Percentiles rank a stretch among this genome's conserved stretches.
phyloP scores from a whole-genome alignment of 441 rosid genomes.

The Populus hybrid region DNA sequence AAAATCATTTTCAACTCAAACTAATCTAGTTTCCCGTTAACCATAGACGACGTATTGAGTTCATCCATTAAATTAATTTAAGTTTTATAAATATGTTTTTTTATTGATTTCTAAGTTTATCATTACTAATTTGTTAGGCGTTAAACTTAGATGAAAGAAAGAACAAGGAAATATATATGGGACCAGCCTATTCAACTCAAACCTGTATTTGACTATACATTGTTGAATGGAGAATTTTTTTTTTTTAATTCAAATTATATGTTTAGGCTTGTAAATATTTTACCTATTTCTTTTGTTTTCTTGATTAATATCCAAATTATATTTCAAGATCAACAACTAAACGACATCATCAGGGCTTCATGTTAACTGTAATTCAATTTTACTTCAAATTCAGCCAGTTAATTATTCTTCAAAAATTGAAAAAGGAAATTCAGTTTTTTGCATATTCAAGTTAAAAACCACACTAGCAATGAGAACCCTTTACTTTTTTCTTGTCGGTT shows the following conservation, averaged over 20 bases:
- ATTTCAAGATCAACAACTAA: too few species aligned
- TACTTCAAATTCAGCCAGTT: background rate
- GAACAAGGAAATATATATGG: background rate
- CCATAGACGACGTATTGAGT: too few species aligned
- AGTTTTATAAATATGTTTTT: too few species aligned
- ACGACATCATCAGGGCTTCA: background rate
- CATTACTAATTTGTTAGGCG: too few species aligned
- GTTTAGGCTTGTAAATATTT: background rate
- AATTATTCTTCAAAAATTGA: too few species aligned
- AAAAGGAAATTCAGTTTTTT: background rate
- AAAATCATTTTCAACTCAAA: too few species aligned
- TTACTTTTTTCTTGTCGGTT: background rate
- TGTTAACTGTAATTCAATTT: background rate
- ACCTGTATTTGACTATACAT: background rate
- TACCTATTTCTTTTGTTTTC: background rate
- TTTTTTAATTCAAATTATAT: too few species aligned
- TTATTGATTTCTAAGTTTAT: too few species aligned
- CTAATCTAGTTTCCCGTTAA: too few species aligned
- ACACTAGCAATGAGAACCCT: background rate
- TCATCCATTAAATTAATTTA: too few species aligned
- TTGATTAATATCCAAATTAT: background rate
- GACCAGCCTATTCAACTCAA: background rate
- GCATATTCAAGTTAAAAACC: background rate
- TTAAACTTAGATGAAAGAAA: too few species aligned
- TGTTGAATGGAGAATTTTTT: background rate